These are phyloP conservation scores for Suillus placidus DNA, from an alignment of 768 basidiomycete species.

Conservation along the genomic window DNA sequence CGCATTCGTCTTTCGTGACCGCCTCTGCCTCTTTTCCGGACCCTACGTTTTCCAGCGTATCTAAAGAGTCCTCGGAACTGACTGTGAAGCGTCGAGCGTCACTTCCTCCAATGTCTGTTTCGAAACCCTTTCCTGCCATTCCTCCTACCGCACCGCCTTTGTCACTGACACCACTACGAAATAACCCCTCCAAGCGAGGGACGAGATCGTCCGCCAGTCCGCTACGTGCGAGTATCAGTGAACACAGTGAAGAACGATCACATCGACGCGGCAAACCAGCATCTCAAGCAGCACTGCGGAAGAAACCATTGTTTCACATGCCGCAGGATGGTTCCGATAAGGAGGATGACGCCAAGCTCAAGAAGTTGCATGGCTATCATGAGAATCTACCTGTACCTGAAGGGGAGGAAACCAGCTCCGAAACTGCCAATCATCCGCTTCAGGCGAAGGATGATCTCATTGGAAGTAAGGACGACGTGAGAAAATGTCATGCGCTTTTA, in stretches of 20 bases:
- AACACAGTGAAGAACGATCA: not conserved
- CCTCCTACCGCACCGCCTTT: conserved; percentile 7
- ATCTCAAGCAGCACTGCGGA: not conserved
- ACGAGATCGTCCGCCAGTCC: conserved; percentile 1
- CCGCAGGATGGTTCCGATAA: conserved; percentile 21
- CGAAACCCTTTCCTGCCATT: conserved; percentile 17
- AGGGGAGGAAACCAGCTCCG: not conserved
- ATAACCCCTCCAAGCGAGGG: not conserved
- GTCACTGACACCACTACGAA: not conserved
- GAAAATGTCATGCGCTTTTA: conserved; percentile 73
- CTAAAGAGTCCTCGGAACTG: conserved; percentile 14
- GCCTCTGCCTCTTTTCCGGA: conserved; percentile 34
- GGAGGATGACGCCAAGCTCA: conserved; percentile 18
- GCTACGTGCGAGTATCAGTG: not conserved
- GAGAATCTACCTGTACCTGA: not conserved
- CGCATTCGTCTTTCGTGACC: conserved; percentile 52
- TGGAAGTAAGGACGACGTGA: conserved; percentile 45
- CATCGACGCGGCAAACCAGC: not conserved
- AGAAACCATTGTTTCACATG: conserved; percentile 21
- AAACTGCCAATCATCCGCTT: not conserved
- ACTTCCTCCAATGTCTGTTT: conserved; percentile 38
- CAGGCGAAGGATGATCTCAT: not conserved
- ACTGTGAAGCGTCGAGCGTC: conserved; percentile 42
- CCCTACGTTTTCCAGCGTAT: conserved; percentile 28
- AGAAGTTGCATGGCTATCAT: not conserved